Percentiles rank a stretch among this genome's conserved stretches.
phyloP scores from a whole-genome alignment of 2,329 filamentous ascomycete species.

The Tolypocladium pustulatum region DNA sequence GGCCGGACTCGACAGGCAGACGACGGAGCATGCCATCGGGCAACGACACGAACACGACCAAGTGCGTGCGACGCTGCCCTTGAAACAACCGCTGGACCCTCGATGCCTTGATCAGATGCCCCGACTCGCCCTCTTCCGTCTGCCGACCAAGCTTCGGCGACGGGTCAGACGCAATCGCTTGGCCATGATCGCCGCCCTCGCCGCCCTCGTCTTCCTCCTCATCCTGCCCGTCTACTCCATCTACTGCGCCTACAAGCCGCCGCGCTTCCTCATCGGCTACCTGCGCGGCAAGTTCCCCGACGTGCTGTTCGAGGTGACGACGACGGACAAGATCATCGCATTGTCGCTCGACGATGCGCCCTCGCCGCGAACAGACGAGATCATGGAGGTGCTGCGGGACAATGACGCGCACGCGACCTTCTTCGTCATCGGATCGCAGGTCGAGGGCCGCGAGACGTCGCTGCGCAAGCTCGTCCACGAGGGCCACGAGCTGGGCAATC shows the following conservation, averaged over 20 bases:
- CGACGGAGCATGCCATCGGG: not conserved
- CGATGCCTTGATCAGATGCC: constrained; percentile 18
- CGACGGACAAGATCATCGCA: constrained; percentile 56
- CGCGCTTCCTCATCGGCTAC: constrained; percentile 57
- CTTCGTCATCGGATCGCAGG: constrained; percentile 78
- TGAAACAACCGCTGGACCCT: not conserved
- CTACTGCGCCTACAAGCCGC: constrained; percentile 75
- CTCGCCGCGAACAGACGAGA: constrained; percentile 58
- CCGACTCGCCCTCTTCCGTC: constrained; percentile 37
- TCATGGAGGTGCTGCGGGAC: constrained; percentile 55
- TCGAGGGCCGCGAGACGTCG: constrained; percentile 41
- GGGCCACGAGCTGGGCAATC: constrained; percentile 71
- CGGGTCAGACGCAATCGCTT: constrained; percentile 48
- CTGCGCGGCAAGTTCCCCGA: constrained; percentile 65
- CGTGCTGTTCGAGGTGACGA: constrained; percentile 61
- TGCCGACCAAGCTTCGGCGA: constrained; percentile 46
- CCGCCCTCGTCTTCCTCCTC: constrained; percentile 23
- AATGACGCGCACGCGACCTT: constrained; percentile 70
- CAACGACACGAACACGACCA: not conserved
- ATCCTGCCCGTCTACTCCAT: constrained; percentile 31
- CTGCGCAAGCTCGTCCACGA: constrained; percentile 47
- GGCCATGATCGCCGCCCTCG: constrained; percentile 38
- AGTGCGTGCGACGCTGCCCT: not conserved
- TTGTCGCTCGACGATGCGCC: constrained; percentile 84
- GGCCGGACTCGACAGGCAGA: not conserved